Evolutionary conservation across 805 yeast genomes (phyloP).

Genomic region (Maudiozyma bulderi): DNA sequence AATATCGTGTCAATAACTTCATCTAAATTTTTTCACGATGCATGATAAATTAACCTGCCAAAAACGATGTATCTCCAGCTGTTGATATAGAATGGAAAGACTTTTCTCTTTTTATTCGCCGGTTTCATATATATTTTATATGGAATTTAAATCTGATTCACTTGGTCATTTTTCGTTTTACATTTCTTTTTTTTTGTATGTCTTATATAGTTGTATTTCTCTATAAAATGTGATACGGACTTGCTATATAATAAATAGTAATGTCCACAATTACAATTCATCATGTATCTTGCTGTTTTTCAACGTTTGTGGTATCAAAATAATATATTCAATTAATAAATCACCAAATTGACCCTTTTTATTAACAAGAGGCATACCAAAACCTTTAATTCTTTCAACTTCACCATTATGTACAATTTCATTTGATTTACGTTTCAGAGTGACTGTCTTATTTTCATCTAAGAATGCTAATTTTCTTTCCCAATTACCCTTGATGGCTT

Average conservation of each 20-base stretch:
- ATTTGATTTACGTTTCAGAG: slow-evolving; percentile 42
- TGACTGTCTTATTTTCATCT: slow-evolving; percentile 45
- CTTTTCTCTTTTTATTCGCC: slow-evolving; percentile 24
- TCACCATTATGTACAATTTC: slow-evolving; percentile 53
- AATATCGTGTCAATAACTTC: neutral
- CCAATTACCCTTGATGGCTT: slow-evolving; percentile 81
- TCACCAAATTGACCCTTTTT: slow-evolving; percentile 41
- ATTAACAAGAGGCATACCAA: slow-evolving; percentile 67
- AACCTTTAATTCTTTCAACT: slow-evolving; percentile 57
- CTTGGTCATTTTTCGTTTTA: slow-evolving; percentile 31
- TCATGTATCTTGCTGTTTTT: slow-evolving; percentile 8
- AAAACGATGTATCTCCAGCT: slow-evolving; percentile 33
- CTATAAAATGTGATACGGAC: too few relatives aligned
- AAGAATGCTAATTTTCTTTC: slow-evolving; percentile 52
- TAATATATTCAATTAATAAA: slow-evolving; percentile 39
- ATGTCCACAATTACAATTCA: slow-evolving; percentile 11
- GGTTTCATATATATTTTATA: neutral
- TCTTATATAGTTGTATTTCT: neutral
- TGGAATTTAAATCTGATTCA: slow-evolving; percentile 22
- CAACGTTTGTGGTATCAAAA: slow-evolving; percentile 33
- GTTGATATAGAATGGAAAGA: slow-evolving; percentile 26
- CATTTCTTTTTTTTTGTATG: slow-evolving; percentile 10
- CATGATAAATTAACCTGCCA: slow-evolving; percentile 21
- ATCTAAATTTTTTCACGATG: slow-evolving; percentile 2
- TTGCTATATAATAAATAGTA: neutral